phyloP scores from a whole-genome alignment of 257 asterid genomes.

The Gardenia jasminoides region DNA sequence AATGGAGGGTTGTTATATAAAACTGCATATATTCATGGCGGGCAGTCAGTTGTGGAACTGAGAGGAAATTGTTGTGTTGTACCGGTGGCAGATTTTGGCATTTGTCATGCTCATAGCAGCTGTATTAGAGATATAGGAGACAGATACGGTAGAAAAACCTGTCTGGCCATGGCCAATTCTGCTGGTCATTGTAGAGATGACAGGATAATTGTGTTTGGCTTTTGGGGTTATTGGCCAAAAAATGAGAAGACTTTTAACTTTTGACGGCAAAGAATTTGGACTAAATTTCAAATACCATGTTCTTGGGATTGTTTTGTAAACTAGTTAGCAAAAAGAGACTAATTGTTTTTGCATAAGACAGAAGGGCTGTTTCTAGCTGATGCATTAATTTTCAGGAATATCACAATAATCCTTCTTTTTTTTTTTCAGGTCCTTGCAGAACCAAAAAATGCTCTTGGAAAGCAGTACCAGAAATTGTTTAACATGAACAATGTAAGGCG shows the following conservation, averaged over 20 bases:
- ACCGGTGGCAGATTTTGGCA: too few species aligned
- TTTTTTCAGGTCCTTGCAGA: slow-evolving; percentile 64
- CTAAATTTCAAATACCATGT: background rate
- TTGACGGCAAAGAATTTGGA: background rate
- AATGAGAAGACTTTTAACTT: background rate
- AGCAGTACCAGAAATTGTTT: slow-evolving; percentile 86
- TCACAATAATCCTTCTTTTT: background rate
- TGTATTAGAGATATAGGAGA: background rate
- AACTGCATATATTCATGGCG: background rate
- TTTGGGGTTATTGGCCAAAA: too few species aligned
- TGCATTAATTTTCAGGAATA: too few species aligned
- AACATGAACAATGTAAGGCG: slow-evolving; percentile 74
- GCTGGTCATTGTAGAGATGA: background rate
- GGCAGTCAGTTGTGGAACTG: too few species aligned
- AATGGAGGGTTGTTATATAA: background rate
- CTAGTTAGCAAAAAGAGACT: background rate
- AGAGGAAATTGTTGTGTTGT: too few species aligned
- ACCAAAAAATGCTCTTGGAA: slow-evolving; percentile 89
- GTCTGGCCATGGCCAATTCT: background rate
- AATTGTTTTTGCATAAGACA: background rate
- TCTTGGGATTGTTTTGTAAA: background rate
- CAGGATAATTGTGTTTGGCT: background rate
- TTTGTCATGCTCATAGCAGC: too few species aligned
- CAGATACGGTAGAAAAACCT: background rate
- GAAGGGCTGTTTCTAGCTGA: background rate